Base-by-base conservation (phyloP, 2,329 filamentous ascomycete genomes). In the Dryadomyces quercivorus region DNA sequence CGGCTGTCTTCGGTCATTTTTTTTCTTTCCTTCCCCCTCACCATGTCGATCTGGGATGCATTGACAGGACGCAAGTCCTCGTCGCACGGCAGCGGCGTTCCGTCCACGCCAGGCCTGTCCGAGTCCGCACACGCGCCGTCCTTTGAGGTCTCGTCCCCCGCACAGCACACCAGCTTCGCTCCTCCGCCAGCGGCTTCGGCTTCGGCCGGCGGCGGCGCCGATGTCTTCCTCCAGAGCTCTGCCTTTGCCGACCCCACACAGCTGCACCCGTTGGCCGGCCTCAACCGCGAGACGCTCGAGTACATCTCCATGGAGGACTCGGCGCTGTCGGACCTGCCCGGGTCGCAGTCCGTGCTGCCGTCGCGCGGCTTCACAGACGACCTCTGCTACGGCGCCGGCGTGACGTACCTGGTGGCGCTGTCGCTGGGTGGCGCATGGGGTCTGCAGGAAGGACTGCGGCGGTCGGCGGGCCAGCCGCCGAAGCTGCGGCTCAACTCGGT, bases 311-410 rank as follows among this genome's bases (percentile, higher is more conserved):
- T 98, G 65, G 93, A 98, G 72, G 94, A 98, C 68, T 88, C 89
- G 51, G 81, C 85, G 31, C 82, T 96, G 56, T 90, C 89, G 58
- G 84, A 94, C 64, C 79, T 95, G 20, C 90, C 91, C 50, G 91
- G 90, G 65, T 80, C 84, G 57, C 86, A 88, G 67, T 94, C 92
- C 46, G 86, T 91, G 54, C 80, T 98, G 54, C 93, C 94, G 46
- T 96, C 91, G 55, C 85, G 93, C 69, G 93, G 93, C 67, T 98
- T 95, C 83, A 95, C 91, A 58, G 93, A 98, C 67, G 93, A 98
- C 69, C 81, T 98, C 57, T 97, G 93, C 73, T 98, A 98, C 69
- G 93, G 94, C 65, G 94, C 93, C 21, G 93, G 93, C 63, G 84
- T 92, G 59, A 95, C 90, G 66, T 98, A 98, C 68, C 76, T 98